A percentile compares a stretch with the other conserved stretches of the same genome.
Conservation (phyloP, 31 red algal genomes). For the Porphyra umbilicalis region DNA sequence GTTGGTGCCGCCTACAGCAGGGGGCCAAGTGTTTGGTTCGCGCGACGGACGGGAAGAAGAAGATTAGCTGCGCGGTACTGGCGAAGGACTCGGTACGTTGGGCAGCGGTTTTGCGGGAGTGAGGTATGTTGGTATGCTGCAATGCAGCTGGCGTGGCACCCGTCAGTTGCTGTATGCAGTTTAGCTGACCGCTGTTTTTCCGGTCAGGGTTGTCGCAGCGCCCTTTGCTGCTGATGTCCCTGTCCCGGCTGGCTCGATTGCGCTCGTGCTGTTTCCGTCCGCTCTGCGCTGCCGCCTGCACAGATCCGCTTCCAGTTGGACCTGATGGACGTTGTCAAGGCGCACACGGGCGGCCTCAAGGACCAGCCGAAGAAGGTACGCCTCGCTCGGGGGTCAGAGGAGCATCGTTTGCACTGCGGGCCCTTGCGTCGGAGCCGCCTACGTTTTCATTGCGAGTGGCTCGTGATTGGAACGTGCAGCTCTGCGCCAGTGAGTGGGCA, state of each 20-base stretch:
- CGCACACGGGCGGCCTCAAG: background rate
- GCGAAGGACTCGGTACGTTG: background rate
- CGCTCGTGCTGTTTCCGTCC: background rate
- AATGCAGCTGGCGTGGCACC: too few species aligned
- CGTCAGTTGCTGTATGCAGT: too few species aligned
- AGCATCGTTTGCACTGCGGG: too few species aligned
- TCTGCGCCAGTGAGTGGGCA: too few species aligned
- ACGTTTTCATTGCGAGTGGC: too few species aligned
- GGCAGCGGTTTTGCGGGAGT: too few species aligned
- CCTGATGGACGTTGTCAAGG: background rate
- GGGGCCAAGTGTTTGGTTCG: slow-evolving; percentile 49
- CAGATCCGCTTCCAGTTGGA: background rate
- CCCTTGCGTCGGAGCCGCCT: too few species aligned
- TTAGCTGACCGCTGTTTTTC: too few species aligned
- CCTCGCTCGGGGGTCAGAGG: too few species aligned
- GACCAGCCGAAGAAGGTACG: slow-evolving; percentile 1
- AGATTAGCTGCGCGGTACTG: slow-evolving; percentile 46
- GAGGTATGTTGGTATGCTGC: too few species aligned
- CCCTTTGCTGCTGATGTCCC: background rate
- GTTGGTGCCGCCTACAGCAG: slow-evolving; percentile 16
- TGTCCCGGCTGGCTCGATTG: too few species aligned
- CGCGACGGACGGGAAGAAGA: slow-evolving; percentile 55
- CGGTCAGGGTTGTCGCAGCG: background rate
- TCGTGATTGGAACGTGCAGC: too few species aligned
- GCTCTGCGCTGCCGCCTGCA: background rate